Base-by-base conservation (phyloP, 441 rosid genomes). In the Mallotus japonicus region DNA sequence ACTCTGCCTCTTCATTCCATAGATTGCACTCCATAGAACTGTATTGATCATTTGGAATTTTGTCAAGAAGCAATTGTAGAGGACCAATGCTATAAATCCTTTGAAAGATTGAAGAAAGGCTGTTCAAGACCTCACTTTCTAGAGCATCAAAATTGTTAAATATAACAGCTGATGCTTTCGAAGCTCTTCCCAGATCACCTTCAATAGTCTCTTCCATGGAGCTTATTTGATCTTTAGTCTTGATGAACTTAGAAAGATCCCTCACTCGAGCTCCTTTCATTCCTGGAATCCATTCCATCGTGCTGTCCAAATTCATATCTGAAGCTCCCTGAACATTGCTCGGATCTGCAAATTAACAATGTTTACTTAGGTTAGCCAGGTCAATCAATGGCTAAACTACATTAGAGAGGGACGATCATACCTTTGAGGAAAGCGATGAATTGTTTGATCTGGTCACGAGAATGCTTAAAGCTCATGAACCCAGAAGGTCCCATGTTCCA, bases 1-100 rank as follows among this genome's bases (percentile, higher is more conserved):
- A 85, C 13, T 81, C 81, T 0, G 55, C 40, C 8, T 86, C 86
- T 34, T 84, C 89, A 44, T 85, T 79, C 88, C 89, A 85, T 16
- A 88, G 72, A 76, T 80, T 85, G 68, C 79, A 73, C 6, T 75
- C 79, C 6, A 86, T 15, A 2, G n/a, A 34, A 50, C 75, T 65
- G 62, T 69, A 61, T 8, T 54, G 77, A 0, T 71, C 50, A n/a
- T 84, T 32, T 10, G 76, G 12, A 37, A 75, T 64, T 13, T 76
- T 69, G 17, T 79, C 69, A 9, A 67, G 42, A 3, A 74, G 76
- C 3, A 78, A 49, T 14, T 84, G 83, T 1, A 83, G 10, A 50
- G 89, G 88, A 1, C 89, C 90, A 15, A 85, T 46, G 22, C 80
- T 32, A 17, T 75, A 75, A 4, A 87, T 71, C 4, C 72, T 80